Evolutionary conservation across 139 green algal genomes (phyloP), one percentile per base, ranked within the genome.

Genomic region (Picochlorum sp.): DNA sequence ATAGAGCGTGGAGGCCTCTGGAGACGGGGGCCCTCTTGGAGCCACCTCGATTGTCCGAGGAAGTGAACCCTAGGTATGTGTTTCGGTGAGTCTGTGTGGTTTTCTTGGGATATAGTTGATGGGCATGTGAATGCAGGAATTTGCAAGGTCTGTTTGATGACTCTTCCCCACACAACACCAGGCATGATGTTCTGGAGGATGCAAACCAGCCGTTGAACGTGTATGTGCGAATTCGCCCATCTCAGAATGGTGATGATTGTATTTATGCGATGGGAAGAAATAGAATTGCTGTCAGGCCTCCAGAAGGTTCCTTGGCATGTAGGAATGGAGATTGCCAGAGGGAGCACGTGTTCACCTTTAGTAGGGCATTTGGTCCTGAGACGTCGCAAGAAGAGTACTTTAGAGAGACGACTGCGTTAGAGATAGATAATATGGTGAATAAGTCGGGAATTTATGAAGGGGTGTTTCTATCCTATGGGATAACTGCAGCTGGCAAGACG

Each of bases 401-500:
- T 32, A 32, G 37, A 49, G 5, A 21, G 16, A 54, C 47, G 3
- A 54, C n/a, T 54, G 59, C 68, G 7, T 83, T 70, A 2, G 69
- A 71, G 2, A 69, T 57, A 16, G 61, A 73, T 8, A 56, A 85
- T 74, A 78, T 89, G 16, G 60, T 8, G 5, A 66, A 87, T 61
- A 58, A 82, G 24, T 44, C 82, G 68, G 64, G 69, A 20, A 49
- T 72, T 54, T 45, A 75, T 45, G 57, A 71, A 61, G 74, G 65
- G 20, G 84, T 90, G 32, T 60, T 93, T 18, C 82, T 95, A 75
- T 82, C 87, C 0, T 93, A 92, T 61, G 87, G 87, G 38, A 86
- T 87, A 52, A 92, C 85, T 18, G 81, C 74, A 0, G 80, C 83
- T 7, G 87, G 87, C 61, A 95, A 95, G 73, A 92, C 83, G 3